Evolutionary conservation across 2,329 filamentous ascomycete species (phyloP).

Genomic region (Cordyceps pruinosa): DNA sequence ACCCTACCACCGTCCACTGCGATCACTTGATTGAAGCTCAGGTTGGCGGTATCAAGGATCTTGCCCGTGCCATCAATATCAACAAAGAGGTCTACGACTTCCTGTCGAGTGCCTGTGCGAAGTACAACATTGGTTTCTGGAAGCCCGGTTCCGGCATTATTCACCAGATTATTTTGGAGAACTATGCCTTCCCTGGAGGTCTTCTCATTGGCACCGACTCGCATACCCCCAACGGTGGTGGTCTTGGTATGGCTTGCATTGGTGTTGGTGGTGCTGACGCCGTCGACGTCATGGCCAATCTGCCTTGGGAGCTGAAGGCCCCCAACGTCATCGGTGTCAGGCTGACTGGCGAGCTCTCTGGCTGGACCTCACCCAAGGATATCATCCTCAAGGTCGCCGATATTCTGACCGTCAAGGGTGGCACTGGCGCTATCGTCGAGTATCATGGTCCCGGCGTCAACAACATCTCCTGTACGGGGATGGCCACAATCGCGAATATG

Average conservation of each 20-base stretch:
- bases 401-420: constrained; percentile 95
- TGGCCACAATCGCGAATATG: constrained; percentile 55
- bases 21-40: constrained; percentile 99
- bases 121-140: constrained; percentile 99
- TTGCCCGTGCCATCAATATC: constrained; percentile 81
- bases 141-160: constrained; percentile 97
- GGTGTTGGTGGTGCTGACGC: constrained; percentile 98
- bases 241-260: constrained; percentile 89
- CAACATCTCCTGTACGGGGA: constrained; percentile 62
- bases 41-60: constrained; percentile 86
- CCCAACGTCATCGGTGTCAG: constrained; percentile 96
- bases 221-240: constrained; percentile 94
- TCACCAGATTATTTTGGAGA: constrained; percentile 96
- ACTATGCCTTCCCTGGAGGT: constrained; percentile 98
- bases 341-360: constrained; percentile 79
- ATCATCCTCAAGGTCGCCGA: constrained; percentile 97
- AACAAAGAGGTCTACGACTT: constrained; percentile 99
- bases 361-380: constrained; percentile 93
- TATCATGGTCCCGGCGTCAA: constrained; percentile 66
- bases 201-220: constrained; percentile 97
- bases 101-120: constrained; percentile 85
- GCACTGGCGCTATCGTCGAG: constrained; percentile 85
- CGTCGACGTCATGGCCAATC: constrained; percentile 94
- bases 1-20: constrained; percentile 93
- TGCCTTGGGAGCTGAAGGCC: constrained; percentile 97